A percentile compares a stretch with the other conserved stretches of the same genome.
Conservation (phyloP, 2,329 filamentous ascomycete species). For the Penicillium digitatum region DNA sequence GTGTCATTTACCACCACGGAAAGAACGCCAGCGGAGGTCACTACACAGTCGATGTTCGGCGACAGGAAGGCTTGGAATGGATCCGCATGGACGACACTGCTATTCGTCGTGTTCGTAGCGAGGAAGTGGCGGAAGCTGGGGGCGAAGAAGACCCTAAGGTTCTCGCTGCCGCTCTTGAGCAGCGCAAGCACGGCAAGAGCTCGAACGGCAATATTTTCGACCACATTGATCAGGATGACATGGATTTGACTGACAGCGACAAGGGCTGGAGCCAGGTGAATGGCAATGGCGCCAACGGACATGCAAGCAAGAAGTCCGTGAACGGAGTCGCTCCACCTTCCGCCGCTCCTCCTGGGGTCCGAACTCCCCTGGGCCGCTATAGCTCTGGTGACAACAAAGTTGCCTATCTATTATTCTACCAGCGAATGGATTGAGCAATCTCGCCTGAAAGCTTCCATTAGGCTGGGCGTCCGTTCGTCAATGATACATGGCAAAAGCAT, state of each 20-base stretch:
- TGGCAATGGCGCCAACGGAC: constrained; percentile 46
- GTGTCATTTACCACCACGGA: constrained; percentile 94
- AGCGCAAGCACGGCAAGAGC: constrained; percentile 54
- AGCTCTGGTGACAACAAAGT: constrained; percentile 88
- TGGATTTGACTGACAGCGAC: constrained; percentile 61
- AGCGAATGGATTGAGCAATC: constrained; percentile 56
- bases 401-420: constrained; percentile 93
- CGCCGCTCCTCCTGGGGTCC: constrained; percentile 54
- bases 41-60: constrained; percentile 94
- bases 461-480: not conserved
- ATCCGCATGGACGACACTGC: constrained; percentile 91
- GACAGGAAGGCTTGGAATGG: constrained; percentile 94
- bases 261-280: constrained; percentile 81
- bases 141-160: constrained; percentile 72
- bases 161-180: constrained; percentile 62
- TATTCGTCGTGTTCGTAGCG: constrained; percentile 75
- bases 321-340: constrained; percentile 59
- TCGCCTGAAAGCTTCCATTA: not conserved
- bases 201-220: constrained; percentile 70
- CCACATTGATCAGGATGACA: constrained; percentile 59
- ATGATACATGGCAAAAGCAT: constrained; percentile 8
- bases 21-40: constrained; percentile 95
- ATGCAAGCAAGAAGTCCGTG: constrained; percentile 67
- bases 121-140: constrained; percentile 84
- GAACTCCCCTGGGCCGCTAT: constrained; percentile 54